phyloP scores from a whole-genome alignment of 306 rosid species.

The Erythrophleum fordii region DNA sequence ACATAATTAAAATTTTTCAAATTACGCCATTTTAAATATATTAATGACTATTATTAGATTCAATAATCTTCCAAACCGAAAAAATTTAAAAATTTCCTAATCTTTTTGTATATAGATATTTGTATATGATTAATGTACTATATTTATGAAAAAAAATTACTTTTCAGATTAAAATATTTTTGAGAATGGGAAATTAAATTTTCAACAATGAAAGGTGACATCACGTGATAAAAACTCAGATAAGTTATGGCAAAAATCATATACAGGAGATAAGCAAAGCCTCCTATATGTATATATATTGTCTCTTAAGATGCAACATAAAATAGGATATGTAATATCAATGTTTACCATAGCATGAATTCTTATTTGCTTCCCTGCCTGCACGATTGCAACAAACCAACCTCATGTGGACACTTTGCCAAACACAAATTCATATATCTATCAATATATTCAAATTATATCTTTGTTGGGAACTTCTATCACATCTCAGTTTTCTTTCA shows the following conservation, averaged over 20 bases:
- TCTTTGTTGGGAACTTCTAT: too few relatives aligned
- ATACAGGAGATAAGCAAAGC: slow-evolving; percentile 14
- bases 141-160: neutral
- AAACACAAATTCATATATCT: slow-evolving; percentile 17
- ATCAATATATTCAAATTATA: neutral
- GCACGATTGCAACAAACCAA: slow-evolving; percentile 48
- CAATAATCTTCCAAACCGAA: neutral
- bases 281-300: neutral
- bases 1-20: neutral
- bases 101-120: too few relatives aligned
- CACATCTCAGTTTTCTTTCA: too few relatives aligned
- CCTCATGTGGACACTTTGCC: slow-evolving; percentile 23
- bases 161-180: neutral
- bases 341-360: slow-evolving; percentile 32
- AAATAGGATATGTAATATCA: neutral
- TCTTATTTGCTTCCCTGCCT: slow-evolving; percentile 62
- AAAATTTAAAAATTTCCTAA: too few relatives aligned
- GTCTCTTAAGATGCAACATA: slow-evolving; percentile 44
- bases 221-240: neutral
- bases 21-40: neutral
- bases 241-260: slow-evolving; percentile 31
- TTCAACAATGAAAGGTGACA: neutral
- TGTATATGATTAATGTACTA: too few relatives aligned
- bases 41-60: neutral
- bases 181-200: neutral